Conservation (phyloP, 2,329 filamentous ascomycete genomes). For the Xylaria sp. region DNA sequence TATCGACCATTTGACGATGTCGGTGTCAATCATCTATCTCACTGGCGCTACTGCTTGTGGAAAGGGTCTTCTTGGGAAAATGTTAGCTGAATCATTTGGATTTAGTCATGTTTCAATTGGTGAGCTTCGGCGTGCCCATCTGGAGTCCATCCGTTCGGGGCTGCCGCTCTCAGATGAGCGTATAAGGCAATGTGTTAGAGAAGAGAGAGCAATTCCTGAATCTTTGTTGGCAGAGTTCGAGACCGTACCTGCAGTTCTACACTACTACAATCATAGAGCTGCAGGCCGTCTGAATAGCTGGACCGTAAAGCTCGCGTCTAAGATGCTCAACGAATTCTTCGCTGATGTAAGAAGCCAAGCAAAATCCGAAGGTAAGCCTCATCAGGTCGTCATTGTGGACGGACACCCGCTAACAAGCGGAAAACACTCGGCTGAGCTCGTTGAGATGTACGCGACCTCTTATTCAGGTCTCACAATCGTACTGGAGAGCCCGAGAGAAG, state of each 20-base stretch:
- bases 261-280: slow-evolving; percentile 6
- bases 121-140: slow-evolving; percentile 12
- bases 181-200: background rate
- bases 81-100: slow-evolving; percentile 27
- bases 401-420: slow-evolving; percentile 19
- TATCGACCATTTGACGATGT: slow-evolving; percentile 16
- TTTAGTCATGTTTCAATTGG: slow-evolving; percentile 35
- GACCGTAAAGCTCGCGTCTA: background rate
- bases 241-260: background rate
- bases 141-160: background rate
- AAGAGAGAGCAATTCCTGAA: background rate
- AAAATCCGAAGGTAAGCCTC: background rate
- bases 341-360: background rate
- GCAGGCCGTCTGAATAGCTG: background rate
- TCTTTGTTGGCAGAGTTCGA: background rate
- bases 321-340: slow-evolving; percentile 19
- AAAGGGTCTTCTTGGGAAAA: slow-evolving; percentile 30
- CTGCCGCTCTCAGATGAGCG: background rate
- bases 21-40: slow-evolving; percentile 33
- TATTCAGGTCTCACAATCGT: slow-evolving; percentile 27
- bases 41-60: slow-evolving; percentile 31
- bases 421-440: background rate
- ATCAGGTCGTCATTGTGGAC: slow-evolving; percentile 22
- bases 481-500: slow-evolving; percentile 16
- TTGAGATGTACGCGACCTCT: background rate